Evolutionary conservation across 164 flowering plant species (phyloP), one percentile per base, ranked within the genome.

Genomic region (Umbilicus rupestris): DNA sequence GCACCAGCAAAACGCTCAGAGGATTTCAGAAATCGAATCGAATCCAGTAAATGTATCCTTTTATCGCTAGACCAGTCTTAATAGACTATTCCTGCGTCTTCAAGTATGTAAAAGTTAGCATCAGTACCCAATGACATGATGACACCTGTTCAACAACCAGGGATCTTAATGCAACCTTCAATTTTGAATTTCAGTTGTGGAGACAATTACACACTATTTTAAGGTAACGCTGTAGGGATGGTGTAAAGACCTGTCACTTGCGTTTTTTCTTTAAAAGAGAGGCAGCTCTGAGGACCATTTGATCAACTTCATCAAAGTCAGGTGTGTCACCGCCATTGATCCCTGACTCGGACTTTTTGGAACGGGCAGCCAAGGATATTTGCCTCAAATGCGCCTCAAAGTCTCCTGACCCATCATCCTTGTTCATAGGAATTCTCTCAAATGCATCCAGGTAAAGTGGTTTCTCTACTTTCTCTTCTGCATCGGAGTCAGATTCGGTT

Each of bases 231-330:
- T 41, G 12, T 0, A 41, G 44, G 3, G 0, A n/a, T 47, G 55
- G 55, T 8, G 24, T 47, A 7, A 47, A 47, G n/a, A 47, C 11
- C 10, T 16, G 30, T 52, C 60, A 77, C 46, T 79, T 78, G 72
- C 81, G 83, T 68, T 78, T 86, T 67, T 82, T 86, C 85, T 74
- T 90, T 31, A 87, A 71, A 49, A 91, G 84, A 29, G 93, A 79
- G 37, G 87, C 93, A 15, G 93, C 92, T 19, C 82, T 83, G 46
- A 91, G 37, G 72, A 94, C 80, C 63, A 94, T 64, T 70, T 69
- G 73, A 72, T 94, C 99, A 37, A 91, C 90, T 73, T 94, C 99
- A 77, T 91, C 97, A 64, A 89, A 75, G 31, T 85, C 81, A 6
- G 81, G 82, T 20, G 73, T 26, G 22, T 83, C 73, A 0, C 17